Conservation (phyloP, 1,284 basidiomycete genomes). For the Fomitopsis schrenkii region DNA sequence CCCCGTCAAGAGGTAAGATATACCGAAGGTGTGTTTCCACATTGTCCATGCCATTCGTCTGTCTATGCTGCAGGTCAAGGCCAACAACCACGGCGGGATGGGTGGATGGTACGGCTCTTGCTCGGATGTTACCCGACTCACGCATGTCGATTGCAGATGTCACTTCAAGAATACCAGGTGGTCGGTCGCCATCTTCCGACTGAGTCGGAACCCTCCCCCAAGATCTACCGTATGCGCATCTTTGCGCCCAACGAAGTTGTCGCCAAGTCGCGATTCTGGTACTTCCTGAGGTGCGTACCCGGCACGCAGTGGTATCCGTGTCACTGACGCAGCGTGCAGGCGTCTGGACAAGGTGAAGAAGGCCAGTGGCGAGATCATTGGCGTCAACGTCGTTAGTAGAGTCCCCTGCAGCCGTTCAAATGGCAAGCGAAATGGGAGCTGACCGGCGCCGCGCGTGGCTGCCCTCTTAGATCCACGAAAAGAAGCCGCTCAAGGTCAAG, state of each 20-base stretch:
- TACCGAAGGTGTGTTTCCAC: background rate
- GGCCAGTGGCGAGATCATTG: conserved; percentile 98
- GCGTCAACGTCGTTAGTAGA: conserved; percentile 89
- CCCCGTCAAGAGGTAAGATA: background rate
- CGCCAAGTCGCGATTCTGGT: conserved; percentile 99
- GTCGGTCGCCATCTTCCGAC: conserved; percentile 97
- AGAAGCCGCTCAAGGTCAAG: conserved; percentile 97
- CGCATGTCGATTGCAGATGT: conserved; percentile 33
- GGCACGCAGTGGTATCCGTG: background rate
- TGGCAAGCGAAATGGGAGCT: conserved; percentile 79
- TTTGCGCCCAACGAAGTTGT: conserved; percentile 98
- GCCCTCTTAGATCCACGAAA: conserved; percentile 83
- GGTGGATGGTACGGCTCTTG: background rate
- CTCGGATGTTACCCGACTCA: conserved; percentile 8
- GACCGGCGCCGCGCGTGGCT: conserved; percentile 31
- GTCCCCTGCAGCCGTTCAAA: conserved; percentile 80
- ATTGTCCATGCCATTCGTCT: background rate
- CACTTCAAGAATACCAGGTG: conserved; percentile 86
- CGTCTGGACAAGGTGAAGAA: conserved; percentile 99
- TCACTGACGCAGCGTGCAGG: conserved; percentile 37
- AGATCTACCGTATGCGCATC: conserved; percentile 99
- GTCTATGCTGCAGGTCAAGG: background rate
- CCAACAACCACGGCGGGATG: background rate
- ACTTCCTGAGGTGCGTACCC: conserved; percentile 79
- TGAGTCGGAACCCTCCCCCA: conserved; percentile 88